These are phyloP conservation scores for Hypoxylon sp. DNA, from an alignment of 2,329 filamentous ascomycete genomes.

Conservation along the genomic window DNA sequence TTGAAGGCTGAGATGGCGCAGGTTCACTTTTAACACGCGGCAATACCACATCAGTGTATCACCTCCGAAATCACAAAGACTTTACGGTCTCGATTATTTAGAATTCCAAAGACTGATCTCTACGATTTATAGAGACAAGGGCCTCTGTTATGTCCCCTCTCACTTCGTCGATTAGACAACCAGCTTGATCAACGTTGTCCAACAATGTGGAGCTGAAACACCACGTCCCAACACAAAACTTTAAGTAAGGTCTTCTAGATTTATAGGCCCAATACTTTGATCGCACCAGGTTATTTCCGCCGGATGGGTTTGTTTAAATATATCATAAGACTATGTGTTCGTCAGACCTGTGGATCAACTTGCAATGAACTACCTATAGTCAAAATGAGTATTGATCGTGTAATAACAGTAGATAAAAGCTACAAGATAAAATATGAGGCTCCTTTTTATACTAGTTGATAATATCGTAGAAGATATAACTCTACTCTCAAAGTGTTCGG, in stretches of 20 bases:
- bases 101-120: neutral
- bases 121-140: neutral
- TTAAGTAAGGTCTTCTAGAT: neutral
- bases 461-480: neutral
- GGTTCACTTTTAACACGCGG: neutral
- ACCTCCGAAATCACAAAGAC: neutral
- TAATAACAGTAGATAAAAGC: neutral
- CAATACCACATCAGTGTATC: neutral
- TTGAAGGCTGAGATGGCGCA: constrained; percentile 13
- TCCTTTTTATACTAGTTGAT: neutral
- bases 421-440: neutral
- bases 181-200: neutral
- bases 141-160: neutral
- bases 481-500: neutral
- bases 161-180: neutral
- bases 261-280: neutral
- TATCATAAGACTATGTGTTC: neutral
- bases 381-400: neutral
- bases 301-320: neutral
- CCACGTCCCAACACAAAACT: neutral
- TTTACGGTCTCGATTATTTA: neutral
- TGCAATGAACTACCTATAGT: neutral
- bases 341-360: neutral
- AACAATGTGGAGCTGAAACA: neutral
- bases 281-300: neutral